A percentile compares a stretch with the other conserved stretches of the same genome.
Conservation (phyloP, 2,329 filamentous ascomycete genomes). For the Exophiala sp. region DNA sequence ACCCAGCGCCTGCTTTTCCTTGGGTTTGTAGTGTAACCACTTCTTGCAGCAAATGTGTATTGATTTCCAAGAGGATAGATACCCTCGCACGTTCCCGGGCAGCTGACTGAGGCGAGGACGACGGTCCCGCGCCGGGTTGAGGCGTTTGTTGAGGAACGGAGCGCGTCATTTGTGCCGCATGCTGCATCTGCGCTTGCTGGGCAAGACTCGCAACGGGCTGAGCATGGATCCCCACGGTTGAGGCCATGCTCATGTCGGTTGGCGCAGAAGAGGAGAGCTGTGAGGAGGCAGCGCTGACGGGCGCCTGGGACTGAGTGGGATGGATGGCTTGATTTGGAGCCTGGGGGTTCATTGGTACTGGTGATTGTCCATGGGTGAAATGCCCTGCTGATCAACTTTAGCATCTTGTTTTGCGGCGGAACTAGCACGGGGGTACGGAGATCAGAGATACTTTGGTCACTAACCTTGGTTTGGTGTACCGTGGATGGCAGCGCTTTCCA, state of each 20-base stretch:
- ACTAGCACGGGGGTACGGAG: neutral
- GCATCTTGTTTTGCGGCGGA: neutral
- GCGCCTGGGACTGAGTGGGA: constrained; percentile 9
- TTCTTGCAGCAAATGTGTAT: constrained; percentile 44
- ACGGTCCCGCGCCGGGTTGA: constrained; percentile 5
- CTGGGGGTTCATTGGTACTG: constrained; percentile 27
- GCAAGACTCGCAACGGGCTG: constrained; percentile 19
- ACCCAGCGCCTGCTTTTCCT: constrained; percentile 39
- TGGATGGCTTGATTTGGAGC: constrained; percentile 9
- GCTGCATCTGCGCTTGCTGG: constrained; percentile 26
- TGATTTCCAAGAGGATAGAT: constrained; percentile 43
- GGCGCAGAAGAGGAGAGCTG: constrained; percentile 4
- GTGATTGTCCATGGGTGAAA: constrained; percentile 20
- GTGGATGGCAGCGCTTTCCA: constrained; percentile 8
- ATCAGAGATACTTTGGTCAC: constrained; percentile 3
- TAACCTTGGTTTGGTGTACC: constrained; percentile 16
- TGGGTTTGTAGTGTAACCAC: constrained; percentile 43
- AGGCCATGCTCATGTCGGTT: constrained; percentile 13
- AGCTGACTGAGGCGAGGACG: constrained; percentile 29
- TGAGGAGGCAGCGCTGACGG: constrained; percentile 6
- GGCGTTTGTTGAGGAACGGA: constrained; percentile 10
- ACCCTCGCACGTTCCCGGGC: constrained; percentile 44
- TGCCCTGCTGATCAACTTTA: constrained; percentile 12
- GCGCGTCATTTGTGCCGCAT: constrained; percentile 20
- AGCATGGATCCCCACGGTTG: constrained; percentile 11